Conservation (phyloP, 139 green algal species). For the Chlorella sp. region DNA sequence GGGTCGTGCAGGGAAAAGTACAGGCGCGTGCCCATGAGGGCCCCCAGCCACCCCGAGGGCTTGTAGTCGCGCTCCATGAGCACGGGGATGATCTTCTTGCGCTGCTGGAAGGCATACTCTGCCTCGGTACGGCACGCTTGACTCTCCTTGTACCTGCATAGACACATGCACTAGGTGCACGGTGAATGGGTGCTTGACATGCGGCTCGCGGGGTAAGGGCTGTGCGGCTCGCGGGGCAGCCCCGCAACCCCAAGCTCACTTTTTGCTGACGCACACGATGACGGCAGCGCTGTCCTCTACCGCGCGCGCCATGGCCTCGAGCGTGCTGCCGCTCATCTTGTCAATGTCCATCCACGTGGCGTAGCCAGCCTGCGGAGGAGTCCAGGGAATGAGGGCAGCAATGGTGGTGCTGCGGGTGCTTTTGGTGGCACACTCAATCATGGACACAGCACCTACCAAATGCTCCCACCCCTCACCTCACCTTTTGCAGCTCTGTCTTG, state of each 20-base stretch:
- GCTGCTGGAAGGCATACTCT: conserved; percentile 46
- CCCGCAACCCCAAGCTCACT: too few species aligned
- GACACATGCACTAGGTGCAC: too few species aligned
- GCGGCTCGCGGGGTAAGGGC: too few species aligned
- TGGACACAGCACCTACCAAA: too few species aligned
- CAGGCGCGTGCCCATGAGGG: conserved; percentile 45
- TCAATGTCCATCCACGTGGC: too few species aligned
- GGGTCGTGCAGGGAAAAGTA: conserved; percentile 45
- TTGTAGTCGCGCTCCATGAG: conserved; percentile 44
- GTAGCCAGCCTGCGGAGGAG: too few species aligned
- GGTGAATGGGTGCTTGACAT: too few species aligned
- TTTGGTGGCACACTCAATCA: too few species aligned
- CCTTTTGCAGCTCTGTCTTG: conserved; percentile 42
- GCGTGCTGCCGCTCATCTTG: conserved; percentile 19
- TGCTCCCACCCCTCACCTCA: too few species aligned
- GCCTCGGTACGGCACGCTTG: conserved; percentile 48
- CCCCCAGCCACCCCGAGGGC: conserved; percentile 43
- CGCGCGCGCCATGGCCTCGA: conserved; percentile 48
- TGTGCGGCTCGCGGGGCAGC: too few species aligned
- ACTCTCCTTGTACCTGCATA: conserved; percentile 8
- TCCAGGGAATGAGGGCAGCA: too few species aligned
- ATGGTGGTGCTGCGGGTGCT: too few species aligned
- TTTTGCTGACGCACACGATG: conserved; percentile 42
- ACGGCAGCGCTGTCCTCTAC: conserved; percentile 39
- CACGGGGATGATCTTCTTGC: conserved; percentile 39